A percentile compares a stretch with the other conserved stretches of the same genome.
phyloP scores from a whole-genome alignment of 352 stramenopile genomes.

The Pythium dissotocum region DNA sequence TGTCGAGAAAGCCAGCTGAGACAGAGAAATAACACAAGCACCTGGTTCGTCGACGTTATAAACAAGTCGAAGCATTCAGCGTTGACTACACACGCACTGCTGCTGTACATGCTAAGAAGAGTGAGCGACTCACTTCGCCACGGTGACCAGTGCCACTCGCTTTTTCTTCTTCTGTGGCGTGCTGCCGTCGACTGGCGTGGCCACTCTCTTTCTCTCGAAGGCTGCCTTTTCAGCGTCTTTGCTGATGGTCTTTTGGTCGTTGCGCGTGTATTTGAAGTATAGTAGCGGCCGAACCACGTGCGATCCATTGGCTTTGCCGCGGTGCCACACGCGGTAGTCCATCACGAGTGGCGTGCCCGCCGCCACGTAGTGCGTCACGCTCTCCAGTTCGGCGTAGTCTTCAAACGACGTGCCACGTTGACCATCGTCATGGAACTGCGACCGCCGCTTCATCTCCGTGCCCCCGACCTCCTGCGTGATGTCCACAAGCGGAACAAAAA shows the following conservation, averaged over 20 bases:
- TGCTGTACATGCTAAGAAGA: too few species aligned
- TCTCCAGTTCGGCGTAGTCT: conserved; percentile 49
- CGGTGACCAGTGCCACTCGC: conserved; percentile 9
- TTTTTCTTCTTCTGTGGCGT: conserved; percentile 21
- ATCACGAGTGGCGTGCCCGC: conserved; percentile 66
- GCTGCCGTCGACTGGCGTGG: not conserved
- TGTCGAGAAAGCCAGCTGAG: too few species aligned
- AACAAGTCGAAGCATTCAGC: too few species aligned
- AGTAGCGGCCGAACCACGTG: conserved; percentile 44
- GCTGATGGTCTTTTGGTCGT: not conserved
- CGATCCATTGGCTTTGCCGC: conserved; percentile 52
- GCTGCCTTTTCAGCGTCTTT: not conserved
- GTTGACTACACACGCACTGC: too few species aligned
- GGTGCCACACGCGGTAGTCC: conserved; percentile 84
- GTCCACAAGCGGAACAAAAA: conserved; percentile 70
- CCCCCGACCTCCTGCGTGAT: conserved; percentile 48
- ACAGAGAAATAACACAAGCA: too few species aligned
- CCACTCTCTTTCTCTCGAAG: not conserved
- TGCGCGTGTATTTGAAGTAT: conserved; percentile 70
- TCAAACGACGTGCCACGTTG: conserved; percentile 42
- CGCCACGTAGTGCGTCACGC: conserved; percentile 50
- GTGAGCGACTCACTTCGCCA: not conserved
- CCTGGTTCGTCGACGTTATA: too few species aligned
- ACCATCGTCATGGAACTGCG: conserved; percentile 50
- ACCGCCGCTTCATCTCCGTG: conserved; percentile 70